Base-by-base conservation (phyloP, 345 rosid genomes). In the Eucalyptus melliodora region DNA sequence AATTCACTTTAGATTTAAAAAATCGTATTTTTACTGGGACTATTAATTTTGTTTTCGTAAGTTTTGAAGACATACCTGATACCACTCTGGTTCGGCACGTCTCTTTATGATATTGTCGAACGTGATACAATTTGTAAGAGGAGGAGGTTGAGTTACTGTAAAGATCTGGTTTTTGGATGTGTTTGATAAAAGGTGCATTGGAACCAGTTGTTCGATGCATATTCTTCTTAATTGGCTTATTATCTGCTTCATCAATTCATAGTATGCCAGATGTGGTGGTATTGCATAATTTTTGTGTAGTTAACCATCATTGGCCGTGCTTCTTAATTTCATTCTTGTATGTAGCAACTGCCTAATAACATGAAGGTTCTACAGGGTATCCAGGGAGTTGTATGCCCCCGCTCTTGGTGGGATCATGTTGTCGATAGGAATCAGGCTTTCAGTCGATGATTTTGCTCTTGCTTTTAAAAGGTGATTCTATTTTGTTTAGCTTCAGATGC, bases 341-440 rank as follows among this genome's bases (percentile, higher is more conserved):
- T 11, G 83, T 50, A 31, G 88, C 65, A 42, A 86, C 40, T 40
- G 50, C 81, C 53, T 56, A 40, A 51, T 72, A 88, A 53, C 77
- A 88, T 87, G 87, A 59, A 88, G 88, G 69, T 27, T 42, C 81
- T 92, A 89, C 95, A 96, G 99, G 99, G 98, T 96, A 87, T 97
- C 99, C 21, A 97, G 96, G 93, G 99, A 97, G 56, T 85, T 97
- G 42, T 97, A 97, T 88, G 99, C 99, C 65, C 99, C 99, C 87
- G 98, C 99, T 87, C 98, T 97, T 89, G 99, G 99, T 56, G 99
- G 99, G 89, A 97, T 91, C 87, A 97, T 97, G 99, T 90, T 97
- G 89, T 97, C 99, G 11, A 97, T 97, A 88, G 99, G 99, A 90
- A 97, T 97, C 87, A 93, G 90, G 92, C 98, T 97, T 87, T 97